Conservation (phyloP, 169 alveolate species). For the Eimeria zaria region DNA sequence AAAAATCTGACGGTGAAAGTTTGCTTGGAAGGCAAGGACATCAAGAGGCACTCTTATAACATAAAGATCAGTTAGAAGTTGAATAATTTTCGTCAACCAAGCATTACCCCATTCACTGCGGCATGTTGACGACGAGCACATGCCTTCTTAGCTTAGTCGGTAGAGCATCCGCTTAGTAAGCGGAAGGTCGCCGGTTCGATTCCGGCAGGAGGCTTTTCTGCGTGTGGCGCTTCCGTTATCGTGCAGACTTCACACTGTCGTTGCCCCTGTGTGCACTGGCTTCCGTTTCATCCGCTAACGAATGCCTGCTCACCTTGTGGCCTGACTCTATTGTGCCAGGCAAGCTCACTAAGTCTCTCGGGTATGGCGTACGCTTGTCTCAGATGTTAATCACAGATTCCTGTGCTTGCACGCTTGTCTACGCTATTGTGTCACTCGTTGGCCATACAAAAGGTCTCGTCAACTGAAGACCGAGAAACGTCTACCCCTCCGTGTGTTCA, state of each 20-base stretch:
- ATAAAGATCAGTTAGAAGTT: background rate
- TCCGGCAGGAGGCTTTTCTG: conserved; percentile 86
- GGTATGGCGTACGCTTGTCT: no score
- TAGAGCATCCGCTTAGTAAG: conserved; percentile 94
- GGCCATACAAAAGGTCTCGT: background rate
- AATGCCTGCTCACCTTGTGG: no score
- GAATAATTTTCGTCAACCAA: background rate
- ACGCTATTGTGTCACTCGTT: background rate
- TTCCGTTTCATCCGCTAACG: no score
- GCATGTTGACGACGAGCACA: background rate
- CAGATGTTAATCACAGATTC: no score
- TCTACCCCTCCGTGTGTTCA: background rate
- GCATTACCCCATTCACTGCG: background rate
- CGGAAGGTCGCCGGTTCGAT: conserved; percentile 93
- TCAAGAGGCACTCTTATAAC: background rate
- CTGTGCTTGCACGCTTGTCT: background rate
- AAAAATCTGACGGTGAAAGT: background rate
- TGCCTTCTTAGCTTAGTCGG: conserved; percentile 93
- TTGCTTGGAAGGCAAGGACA: background rate
- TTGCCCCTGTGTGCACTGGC: no score
- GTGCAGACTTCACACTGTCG: background rate
- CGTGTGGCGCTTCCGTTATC: background rate
- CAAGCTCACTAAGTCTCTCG: no score
- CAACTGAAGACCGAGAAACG: background rate
- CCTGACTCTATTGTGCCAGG: no score